A percentile compares a stretch with the other conserved stretches of the same genome.
phyloP scores from a whole-genome alignment of 192 early-diverging fungal species.

The Glomus cerebriforme region DNA sequence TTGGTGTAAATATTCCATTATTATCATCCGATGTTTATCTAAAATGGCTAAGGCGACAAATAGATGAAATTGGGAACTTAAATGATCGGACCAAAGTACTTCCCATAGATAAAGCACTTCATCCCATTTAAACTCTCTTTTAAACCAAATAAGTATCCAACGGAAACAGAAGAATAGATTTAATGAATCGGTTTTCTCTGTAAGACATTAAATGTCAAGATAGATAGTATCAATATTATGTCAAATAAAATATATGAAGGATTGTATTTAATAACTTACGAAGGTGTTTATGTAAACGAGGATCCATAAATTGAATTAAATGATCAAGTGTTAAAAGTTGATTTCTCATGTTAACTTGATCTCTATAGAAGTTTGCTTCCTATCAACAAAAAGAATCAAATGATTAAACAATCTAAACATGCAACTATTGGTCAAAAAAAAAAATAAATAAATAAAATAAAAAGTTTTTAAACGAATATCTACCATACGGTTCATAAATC shows the following conservation, averaged over 20 bases:
- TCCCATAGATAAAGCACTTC: slow-evolving; percentile 90
- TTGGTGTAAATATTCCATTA: slow-evolving; percentile 75
- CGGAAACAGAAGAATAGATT: slow-evolving; percentile 99
- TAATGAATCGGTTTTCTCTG: slow-evolving; percentile 73
- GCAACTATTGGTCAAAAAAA: neutral
- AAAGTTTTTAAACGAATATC: slow-evolving; percentile 34
- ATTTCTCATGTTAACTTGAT: slow-evolving; percentile 93
- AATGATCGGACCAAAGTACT: slow-evolving; percentile 73
- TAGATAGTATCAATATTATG: too few species aligned
- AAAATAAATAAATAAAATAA: slow-evolving; percentile 20
- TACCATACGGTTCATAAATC: slow-evolving; percentile 88
- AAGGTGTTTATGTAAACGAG: slow-evolving; percentile 80
- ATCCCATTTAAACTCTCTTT: slow-evolving; percentile 92
- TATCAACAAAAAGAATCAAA: slow-evolving; percentile 24
- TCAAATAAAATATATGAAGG: neutral
- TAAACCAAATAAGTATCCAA: slow-evolving; percentile 96
- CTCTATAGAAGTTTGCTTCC: slow-evolving; percentile 86
- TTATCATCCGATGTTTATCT: slow-evolving; percentile 79
- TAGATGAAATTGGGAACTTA: slow-evolving; percentile 80
- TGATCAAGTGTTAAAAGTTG: slow-evolving; percentile 82
- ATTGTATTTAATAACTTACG: slow-evolving; percentile 39
- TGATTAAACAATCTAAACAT: neutral
- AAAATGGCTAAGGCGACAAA: slow-evolving; percentile 97
- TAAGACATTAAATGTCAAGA: neutral
- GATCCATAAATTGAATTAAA: slow-evolving; percentile 87